A percentile compares a stretch with the other conserved stretches of the same genome.
Evolutionary conservation across 2,329 filamentous ascomycete genomes (phyloP).

Genomic region (Albophoma yamanashiensis): DNA sequence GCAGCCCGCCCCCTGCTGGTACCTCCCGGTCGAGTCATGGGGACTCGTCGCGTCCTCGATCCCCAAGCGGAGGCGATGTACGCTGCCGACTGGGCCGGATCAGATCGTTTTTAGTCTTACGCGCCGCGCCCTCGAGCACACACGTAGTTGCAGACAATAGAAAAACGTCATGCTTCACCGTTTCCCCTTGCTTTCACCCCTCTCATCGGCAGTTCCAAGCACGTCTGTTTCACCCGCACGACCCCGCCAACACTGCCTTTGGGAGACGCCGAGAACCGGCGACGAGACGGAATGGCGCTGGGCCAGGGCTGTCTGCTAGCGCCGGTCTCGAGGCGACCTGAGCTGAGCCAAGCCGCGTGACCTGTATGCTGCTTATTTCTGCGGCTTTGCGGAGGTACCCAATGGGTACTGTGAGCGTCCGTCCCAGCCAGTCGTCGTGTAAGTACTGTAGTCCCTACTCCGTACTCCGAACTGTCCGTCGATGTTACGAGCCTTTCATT

Average conservation of each 20-base stretch:
- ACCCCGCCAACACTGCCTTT: neutral
- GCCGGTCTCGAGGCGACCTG: neutral
- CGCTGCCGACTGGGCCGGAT: neutral
- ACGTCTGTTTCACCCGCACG: neutral
- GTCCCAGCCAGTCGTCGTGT: neutral
- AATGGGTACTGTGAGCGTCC: neutral
- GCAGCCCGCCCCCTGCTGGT: neutral
- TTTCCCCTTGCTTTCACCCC: neutral
- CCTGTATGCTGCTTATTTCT: no score
- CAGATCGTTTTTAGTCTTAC: neutral
- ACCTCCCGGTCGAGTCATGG: neutral
- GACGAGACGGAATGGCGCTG: neutral
- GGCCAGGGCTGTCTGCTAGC: conserved; percentile 1
- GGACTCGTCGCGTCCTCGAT: neutral
- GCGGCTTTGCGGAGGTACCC: neutral
- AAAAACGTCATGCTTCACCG: neutral
- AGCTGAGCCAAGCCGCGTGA: neutral
- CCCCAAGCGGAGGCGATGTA: neutral
- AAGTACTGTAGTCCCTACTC: neutral
- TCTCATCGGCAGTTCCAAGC: neutral
- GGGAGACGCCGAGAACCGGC: conserved; percentile 1
- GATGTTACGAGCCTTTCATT: neutral
- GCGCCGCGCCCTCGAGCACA: neutral
- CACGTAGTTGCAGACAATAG: no score
- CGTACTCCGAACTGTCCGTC: neutral